Base-by-base conservation (phyloP, 305 asterid genomes). In the Plantago coronopus region DNA sequence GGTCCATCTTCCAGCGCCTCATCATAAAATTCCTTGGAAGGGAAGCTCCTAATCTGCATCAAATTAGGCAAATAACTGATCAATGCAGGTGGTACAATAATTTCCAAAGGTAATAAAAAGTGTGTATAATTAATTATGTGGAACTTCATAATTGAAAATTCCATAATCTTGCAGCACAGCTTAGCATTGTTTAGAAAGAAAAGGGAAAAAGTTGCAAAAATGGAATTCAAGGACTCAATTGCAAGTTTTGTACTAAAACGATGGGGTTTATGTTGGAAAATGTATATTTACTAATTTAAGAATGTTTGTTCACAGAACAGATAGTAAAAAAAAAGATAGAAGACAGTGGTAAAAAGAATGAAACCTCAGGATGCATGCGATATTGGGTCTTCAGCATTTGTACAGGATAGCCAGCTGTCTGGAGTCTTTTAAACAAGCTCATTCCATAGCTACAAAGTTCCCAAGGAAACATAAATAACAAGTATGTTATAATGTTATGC, bases 281-380 rank as follows among this genome's bases (percentile, higher is more conserved):
- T 31, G 38, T 31, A 3, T 3, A 5, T 31, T 31, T 31, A 5
- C 38, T 31, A 31, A 31, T 7, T 31, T 31, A 2, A 31, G 38
- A 31, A 31, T 31, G 38, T 7, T 31, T 31, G 8, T 3, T 31
- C 38, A 31, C 38, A 31, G 4, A n/a, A 25, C 5, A 25, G 2
- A 25, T 5, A 2, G 9, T 31, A 57, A 9, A 47, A 54, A 63
- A 48, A 59, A 44, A 48, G 34, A 50, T 56, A 69, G 29, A 46
- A 17, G 57, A 45, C 31, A 62, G 42, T 0, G 38, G 67, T 31
- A 37, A 45, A 65, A 57, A 47, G 55, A 22, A 8, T 56, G 27
- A 25, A 27, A 93, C 99, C 97, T 94, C 95, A 25, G 99, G 99
- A 70, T 94, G 87, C 99, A 94, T 94, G 62, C 99, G 95, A 71